Percentiles rank a stretch among this genome's conserved stretches.
Evolutionary conservation across 176 grass and related monocot genomes (phyloP).

Genomic region (Rhynchospora tenuis): DNA sequence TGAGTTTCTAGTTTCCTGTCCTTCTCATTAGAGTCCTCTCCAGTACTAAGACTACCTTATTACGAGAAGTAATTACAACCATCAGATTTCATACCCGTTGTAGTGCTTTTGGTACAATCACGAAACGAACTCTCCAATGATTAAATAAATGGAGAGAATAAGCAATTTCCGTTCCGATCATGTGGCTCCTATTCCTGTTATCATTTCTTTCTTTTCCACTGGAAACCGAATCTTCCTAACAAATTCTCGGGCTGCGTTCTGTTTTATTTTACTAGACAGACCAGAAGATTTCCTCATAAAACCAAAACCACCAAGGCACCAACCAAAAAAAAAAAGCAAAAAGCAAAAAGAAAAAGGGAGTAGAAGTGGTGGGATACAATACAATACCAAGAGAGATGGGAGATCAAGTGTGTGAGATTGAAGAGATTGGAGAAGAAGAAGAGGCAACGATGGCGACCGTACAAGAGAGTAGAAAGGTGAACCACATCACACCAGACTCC

Average conservation of each 20-base stretch:
- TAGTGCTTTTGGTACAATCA: background rate
- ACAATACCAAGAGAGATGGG: background rate
- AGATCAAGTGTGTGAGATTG: slow-evolving; percentile 25
- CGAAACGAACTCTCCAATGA: background rate
- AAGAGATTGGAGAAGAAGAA: slow-evolving; percentile 17
- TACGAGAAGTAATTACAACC: background rate
- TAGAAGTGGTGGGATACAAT: no score
- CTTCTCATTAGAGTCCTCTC: background rate
- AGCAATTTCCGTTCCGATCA: background rate
- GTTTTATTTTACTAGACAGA: background rate
- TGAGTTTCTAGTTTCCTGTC: background rate
- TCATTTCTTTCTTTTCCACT: background rate
- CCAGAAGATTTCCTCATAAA: background rate
- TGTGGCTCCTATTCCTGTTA: background rate
- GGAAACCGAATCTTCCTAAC: background rate
- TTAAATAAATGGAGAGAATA: background rate
- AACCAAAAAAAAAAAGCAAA: background rate
- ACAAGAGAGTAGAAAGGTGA: slow-evolving; percentile 5
- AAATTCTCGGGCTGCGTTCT: background rate
- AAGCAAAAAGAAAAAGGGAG: background rate
- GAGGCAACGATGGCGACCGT: background rate
- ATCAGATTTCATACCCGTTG: background rate
- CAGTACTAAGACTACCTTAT: background rate
- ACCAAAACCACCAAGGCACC: no score
- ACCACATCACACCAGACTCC: background rate